A percentile compares a stretch with the other conserved stretches of the same genome.
Evolutionary conservation across 2,329 filamentous ascomycete species (phyloP).

Genomic region (Epichloe baconii): DNA sequence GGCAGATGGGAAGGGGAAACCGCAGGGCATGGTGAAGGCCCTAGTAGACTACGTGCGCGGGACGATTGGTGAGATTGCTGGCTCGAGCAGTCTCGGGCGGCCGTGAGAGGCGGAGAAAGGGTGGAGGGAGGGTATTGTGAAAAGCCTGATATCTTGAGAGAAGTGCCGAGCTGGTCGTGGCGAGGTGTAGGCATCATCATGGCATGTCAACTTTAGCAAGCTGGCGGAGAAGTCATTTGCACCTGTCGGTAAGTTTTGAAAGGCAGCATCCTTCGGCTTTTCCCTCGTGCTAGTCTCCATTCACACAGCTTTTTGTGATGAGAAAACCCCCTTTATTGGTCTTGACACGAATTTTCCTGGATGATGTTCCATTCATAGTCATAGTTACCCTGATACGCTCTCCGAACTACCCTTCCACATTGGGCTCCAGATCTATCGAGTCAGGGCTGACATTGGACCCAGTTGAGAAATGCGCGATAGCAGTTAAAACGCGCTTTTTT

Average conservation of each 20-base stretch:
- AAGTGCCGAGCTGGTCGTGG: not conserved
- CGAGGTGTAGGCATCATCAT: not conserved
- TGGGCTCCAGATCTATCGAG: not conserved
- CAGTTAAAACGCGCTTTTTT: no score
- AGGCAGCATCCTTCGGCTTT: no score
- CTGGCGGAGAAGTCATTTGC: not conserved
- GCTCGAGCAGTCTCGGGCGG: conserved; percentile 13
- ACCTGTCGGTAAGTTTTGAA: not conserved
- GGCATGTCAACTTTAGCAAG: not conserved
- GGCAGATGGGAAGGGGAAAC: conserved; percentile 33
- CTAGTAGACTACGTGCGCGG: conserved; percentile 46
- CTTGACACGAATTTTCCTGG: conserved; percentile 25
- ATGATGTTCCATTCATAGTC: conserved; percentile 18
- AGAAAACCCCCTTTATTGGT: conserved; percentile 3
- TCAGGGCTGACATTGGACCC: not conserved
- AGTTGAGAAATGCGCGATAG: not conserved
- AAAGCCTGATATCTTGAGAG: not conserved
- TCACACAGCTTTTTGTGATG: not conserved
- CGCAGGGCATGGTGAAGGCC: conserved; percentile 54
- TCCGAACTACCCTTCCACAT: not conserved
- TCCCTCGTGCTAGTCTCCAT: not conserved
- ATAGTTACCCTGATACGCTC: conserved; percentile 20
- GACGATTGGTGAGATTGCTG: conserved; percentile 33
- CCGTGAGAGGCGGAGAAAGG: conserved; percentile 6
- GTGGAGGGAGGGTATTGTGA: not conserved